Percentiles rank a stretch among this genome's conserved stretches.
Evolutionary conservation across 1,139 yeast genomes (phyloP).

Genomic region (Geotrichum macrosporum): DNA sequence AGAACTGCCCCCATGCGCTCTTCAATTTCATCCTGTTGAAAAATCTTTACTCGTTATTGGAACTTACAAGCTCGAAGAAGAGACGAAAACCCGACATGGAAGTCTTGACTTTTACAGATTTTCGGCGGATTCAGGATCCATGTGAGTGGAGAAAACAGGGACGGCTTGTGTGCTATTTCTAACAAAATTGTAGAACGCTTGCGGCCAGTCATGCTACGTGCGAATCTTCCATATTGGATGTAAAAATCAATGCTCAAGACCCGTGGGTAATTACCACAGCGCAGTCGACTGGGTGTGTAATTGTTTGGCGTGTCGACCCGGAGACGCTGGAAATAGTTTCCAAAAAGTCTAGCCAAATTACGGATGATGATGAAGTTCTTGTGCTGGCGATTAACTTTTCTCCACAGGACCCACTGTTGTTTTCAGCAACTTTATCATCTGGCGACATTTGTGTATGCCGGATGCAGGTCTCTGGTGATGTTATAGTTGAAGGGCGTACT

Average conservation of each 20-base stretch:
- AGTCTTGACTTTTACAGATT: conserved; percentile 59
- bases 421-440: conserved; percentile 37
- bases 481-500: conserved; percentile 20
- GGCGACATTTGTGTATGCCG: conserved; percentile 35
- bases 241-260: conserved; percentile 60
- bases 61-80: conserved; percentile 67
- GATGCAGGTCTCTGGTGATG: conserved; percentile 20
- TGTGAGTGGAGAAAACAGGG: background rate
- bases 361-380: conserved; percentile 45
- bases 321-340: conserved; percentile 21
- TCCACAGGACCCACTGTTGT: conserved; percentile 22
- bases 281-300: conserved; percentile 75
- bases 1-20: conserved; percentile 76
- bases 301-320: conserved; percentile 51
- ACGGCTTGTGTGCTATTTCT: conserved; percentile 11
- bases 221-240: conserved; percentile 68
- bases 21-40: conserved; percentile 55
- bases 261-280: conserved; percentile 51
- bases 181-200: background rate
- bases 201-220: conserved; percentile 37
- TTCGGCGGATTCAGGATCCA: conserved; percentile 23
- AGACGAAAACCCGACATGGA: conserved; percentile 60
- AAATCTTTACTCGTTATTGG: conserved; percentile 56
- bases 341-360: conserved; percentile 33
- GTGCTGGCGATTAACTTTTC: conserved; percentile 63